Evolutionary conservation across 2,329 filamentous ascomycete species (phyloP).

Genomic region (Balansia obtecta): DNA sequence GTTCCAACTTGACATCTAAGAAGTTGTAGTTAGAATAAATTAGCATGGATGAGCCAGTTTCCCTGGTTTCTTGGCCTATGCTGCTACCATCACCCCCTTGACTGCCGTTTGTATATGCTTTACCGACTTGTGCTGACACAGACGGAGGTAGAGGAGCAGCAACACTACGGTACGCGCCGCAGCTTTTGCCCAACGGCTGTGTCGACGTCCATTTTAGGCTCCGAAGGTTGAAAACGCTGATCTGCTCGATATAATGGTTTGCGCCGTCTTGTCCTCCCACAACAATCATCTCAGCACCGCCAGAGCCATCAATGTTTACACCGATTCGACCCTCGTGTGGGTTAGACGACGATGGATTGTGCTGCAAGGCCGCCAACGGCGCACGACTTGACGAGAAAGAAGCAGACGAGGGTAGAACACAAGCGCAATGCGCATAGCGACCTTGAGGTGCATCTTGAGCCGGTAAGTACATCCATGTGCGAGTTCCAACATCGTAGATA

Average conservation of each 20-base stretch:
- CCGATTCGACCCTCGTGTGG: constrained; percentile 82
- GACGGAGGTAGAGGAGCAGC: constrained; percentile 68
- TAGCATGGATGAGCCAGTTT: constrained; percentile 64
- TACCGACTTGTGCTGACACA: constrained; percentile 54
- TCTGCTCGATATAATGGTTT: constrained; percentile 99
- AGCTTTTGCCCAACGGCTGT: constrained; percentile 76
- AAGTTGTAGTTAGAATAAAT: constrained; percentile 99
- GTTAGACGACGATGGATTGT: constrained; percentile 73
- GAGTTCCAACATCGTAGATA: constrained; percentile 77
- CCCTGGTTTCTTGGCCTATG: constrained; percentile 40
- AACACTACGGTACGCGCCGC: constrained; percentile 91
- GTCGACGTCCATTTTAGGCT: constrained; percentile 94
- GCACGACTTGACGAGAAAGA: constrained; percentile 76
- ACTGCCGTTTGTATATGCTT: constrained; percentile 31
- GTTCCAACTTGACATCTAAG: constrained; percentile 86
- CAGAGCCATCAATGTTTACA: constrained; percentile 77
- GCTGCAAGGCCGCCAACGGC: constrained; percentile 74
- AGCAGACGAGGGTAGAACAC: constrained; percentile 78
- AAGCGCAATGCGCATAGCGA: constrained; percentile 91
- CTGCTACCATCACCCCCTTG: constrained; percentile 29
- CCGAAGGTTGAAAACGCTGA: constrained; percentile 92
- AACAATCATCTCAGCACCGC: constrained; percentile 93
- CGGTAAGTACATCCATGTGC: constrained; percentile 73
- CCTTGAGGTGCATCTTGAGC: constrained; percentile 79
- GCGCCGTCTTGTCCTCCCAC: constrained; percentile 92